These are phyloP conservation scores for Lipomyces starkeyi DNA, from an alignment of 805 yeast species.

Conservation along the genomic window DNA sequence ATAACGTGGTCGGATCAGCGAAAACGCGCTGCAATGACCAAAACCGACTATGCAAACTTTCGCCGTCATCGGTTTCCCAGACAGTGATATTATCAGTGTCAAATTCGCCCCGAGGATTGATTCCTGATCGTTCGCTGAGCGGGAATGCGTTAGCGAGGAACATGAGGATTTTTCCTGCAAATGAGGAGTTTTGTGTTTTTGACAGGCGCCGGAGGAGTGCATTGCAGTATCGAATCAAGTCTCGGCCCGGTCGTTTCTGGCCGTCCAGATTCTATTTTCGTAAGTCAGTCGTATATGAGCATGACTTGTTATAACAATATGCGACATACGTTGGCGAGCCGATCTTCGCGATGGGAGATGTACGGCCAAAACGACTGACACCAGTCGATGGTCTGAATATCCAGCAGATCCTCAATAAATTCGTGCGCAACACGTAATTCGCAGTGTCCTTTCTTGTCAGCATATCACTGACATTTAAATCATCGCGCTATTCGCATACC, in stretches of 20 bases:
- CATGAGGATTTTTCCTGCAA: constrained; percentile 46
- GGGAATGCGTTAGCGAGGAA: constrained; percentile 48
- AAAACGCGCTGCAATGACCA: constrained; percentile 45
- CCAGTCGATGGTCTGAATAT: constrained; percentile 45
- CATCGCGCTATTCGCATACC: constrained; percentile 10
- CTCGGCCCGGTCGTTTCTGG: constrained; percentile 45
- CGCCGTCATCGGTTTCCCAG: constrained; percentile 20
- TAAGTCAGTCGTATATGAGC: not conserved
- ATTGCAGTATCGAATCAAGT: constrained; percentile 47
- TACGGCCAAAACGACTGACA: constrained; percentile 48
- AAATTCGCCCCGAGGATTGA: constrained; percentile 47
- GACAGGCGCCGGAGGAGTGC: constrained; percentile 46
- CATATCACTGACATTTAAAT: not conserved
- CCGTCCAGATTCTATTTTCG: constrained; percentile 40
- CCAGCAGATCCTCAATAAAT: constrained; percentile 46
- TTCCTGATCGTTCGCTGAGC: constrained; percentile 47
- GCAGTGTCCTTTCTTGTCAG: constrained; percentile 23
- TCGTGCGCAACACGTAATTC: constrained; percentile 38
- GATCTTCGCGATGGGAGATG: constrained; percentile 42
- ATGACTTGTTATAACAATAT: not conserved
- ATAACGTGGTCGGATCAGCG: constrained; percentile 40
- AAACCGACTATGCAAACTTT: constrained; percentile 39
- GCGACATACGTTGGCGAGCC: constrained; percentile 36
- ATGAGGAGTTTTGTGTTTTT: constrained; percentile 44
- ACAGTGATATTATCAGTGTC: constrained; percentile 44